A percentile compares a stretch with the other conserved stretches of the same genome.
Evolutionary conservation across 352 stramenopile species (phyloP).

Genomic region (Globisporangium perplexum): DNA sequence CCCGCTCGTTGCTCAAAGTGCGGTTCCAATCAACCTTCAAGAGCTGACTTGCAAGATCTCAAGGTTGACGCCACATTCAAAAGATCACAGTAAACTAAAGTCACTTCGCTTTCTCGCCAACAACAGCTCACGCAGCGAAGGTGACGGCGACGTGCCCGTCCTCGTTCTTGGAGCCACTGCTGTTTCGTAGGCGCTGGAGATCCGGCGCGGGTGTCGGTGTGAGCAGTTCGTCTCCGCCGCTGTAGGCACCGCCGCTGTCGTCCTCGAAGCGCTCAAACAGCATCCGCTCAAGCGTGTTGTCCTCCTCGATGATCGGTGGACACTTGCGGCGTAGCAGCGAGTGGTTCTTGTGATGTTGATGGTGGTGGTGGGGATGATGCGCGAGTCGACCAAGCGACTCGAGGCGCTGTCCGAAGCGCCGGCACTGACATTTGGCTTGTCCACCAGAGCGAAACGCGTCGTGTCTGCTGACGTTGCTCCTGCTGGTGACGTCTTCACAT

Average conservation of each 20-base stretch:
- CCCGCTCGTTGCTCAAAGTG: no score
- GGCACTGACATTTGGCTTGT: constrained; percentile 4
- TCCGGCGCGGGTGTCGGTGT: neutral
- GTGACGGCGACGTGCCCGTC: no score
- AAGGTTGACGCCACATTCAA: no score
- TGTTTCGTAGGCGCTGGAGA: neutral
- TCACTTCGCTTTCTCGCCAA: no score
- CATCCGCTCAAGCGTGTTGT: constrained; percentile 11
- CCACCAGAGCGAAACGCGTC: no score
- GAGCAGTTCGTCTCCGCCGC: neutral
- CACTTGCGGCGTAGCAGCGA: constrained; percentile 3
- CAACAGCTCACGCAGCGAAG: no score
- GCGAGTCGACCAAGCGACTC: constrained; percentile 1
- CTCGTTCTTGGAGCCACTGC: neutral
- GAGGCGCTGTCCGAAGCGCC: constrained; percentile 11
- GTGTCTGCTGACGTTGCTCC: neutral
- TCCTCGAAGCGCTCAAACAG: constrained; percentile 7
- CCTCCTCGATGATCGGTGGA: constrained; percentile 11
- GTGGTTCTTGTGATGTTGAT: neutral
- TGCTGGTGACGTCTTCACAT: neutral
- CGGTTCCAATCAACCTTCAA: no score
- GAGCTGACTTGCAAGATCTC: no score
- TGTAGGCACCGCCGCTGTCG: neutral
- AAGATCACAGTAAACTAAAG: no score
- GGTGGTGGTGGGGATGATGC: constrained; percentile 1